A percentile compares a stretch with the other conserved stretches of the same genome.
Conservation (phyloP, 768 basidiomycete species). For the Tylopilus plumbeoviolaceoides region DNA sequence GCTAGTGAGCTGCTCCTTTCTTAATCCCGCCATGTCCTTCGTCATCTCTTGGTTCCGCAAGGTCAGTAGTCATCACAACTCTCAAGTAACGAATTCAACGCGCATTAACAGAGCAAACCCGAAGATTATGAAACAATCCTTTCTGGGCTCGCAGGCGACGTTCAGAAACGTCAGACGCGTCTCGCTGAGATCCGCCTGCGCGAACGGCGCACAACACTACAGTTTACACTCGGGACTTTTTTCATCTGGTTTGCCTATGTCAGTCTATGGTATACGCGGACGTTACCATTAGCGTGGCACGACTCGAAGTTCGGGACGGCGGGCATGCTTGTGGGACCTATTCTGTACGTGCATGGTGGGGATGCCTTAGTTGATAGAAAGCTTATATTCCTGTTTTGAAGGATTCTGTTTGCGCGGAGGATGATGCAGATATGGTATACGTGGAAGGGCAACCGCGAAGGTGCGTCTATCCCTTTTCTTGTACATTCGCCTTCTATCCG, state of each 20-base stretch:
- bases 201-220: conserved; percentile 72
- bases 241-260: conserved; percentile 70
- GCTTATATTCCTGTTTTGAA: conserved; percentile 21
- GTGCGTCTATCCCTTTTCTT: conserved; percentile 33
- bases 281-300: conserved; percentile 40
- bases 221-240: conserved; percentile 75
- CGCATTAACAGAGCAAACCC: conserved; percentile 11
- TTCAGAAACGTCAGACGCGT: conserved; percentile 67
- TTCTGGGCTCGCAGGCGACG: conserved; percentile 58
- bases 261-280: conserved; percentile 66
- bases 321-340: conserved; percentile 65
- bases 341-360: conserved; percentile 53
- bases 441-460: conserved; percentile 76
- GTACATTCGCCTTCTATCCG: not conserved
- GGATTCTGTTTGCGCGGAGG: conserved; percentile 72
- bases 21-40: conserved; percentile 26
- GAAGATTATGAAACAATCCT: conserved; percentile 81
- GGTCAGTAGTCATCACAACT: conserved; percentile 12
- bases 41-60: conserved; percentile 27
- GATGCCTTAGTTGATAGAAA: not conserved
- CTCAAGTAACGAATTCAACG: not conserved
- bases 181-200: conserved; percentile 83
- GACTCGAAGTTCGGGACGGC: conserved; percentile 34
- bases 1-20: not conserved
- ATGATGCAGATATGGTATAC: conserved; percentile 85